A percentile compares a stretch with the other conserved stretches of the same genome.
Evolutionary conservation across 1,284 basidiomycete species (phyloP).

Genomic region (Cryptococcus sp.): DNA sequence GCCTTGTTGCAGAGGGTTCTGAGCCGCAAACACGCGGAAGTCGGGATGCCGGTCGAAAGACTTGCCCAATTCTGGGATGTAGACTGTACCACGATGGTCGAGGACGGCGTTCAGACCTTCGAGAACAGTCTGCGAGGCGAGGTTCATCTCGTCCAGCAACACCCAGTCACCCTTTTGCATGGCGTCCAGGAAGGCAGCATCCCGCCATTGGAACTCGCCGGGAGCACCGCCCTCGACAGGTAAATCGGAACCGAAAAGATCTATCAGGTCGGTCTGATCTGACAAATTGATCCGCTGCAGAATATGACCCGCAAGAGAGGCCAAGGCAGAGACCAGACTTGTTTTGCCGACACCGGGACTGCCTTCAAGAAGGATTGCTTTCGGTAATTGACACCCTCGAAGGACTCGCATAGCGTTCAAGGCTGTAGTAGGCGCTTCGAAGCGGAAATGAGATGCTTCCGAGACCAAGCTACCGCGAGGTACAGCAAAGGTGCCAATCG

Average conservation of each 20-base stretch:
- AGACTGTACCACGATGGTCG: slow-evolving; percentile 94
- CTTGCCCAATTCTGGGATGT: slow-evolving; percentile 90
- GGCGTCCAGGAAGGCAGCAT: slow-evolving; percentile 92
- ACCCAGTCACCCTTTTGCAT: slow-evolving; percentile 96
- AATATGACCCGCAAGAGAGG: slow-evolving; percentile 73
- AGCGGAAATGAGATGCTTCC: slow-evolving; percentile 63
- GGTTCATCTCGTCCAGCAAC: slow-evolving; percentile 97
- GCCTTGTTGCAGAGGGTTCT: slow-evolving; percentile 95
- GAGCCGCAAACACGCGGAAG: slow-evolving; percentile 96
- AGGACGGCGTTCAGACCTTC: slow-evolving; percentile 97
- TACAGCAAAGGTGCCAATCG: slow-evolving; percentile 77
- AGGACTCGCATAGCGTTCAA: slow-evolving; percentile 88
- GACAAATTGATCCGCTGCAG: slow-evolving; percentile 98
- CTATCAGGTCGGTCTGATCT: slow-evolving; percentile 95
- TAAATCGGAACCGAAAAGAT: slow-evolving; percentile 95
- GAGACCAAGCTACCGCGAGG: slow-evolving; percentile 60
- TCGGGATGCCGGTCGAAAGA: slow-evolving; percentile 84
- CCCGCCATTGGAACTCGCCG: slow-evolving; percentile 96
- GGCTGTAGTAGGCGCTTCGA: slow-evolving; percentile 84
- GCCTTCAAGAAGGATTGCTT: slow-evolving; percentile 93
- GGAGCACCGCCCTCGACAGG: slow-evolving; percentile 89
- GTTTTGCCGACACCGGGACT: slow-evolving; percentile 99
- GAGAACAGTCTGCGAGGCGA: slow-evolving; percentile 92
- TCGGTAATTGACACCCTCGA: slow-evolving; percentile 84
- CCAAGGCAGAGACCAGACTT: slow-evolving; percentile 85